Evolutionary conservation across 352 stramenopile species (phyloP), one percentile per base, ranked within the genome.

Genomic region (Halophytophthora polymorphica): DNA sequence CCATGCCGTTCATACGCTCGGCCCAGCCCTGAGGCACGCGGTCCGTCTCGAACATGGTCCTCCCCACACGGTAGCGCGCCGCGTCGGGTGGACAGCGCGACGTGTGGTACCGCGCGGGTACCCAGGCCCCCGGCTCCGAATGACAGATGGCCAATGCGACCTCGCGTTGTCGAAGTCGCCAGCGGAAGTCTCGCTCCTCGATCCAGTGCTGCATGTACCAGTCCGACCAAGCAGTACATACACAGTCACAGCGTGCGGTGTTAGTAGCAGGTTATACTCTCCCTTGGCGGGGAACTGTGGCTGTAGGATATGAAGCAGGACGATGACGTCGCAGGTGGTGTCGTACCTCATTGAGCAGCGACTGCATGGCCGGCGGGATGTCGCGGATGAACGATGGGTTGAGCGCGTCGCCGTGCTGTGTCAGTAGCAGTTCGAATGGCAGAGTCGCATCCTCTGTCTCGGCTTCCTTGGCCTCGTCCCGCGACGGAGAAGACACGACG

Each of bases 11-110:
- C 75, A 97, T 91, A 42, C 90, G 72, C 14, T 86, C 61, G 2
- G 69, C 34, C 91, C 92, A 98, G 21, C 89, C 92, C n/a, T 59
- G 72, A 6, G 92, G 91, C 44, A 98, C 67, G 51, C 92, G 77
- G 58, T 98, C 92, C 34, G 91, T 98, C 69, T 98, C 93, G 52
- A 98, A 98, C 93, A 98, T 98, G 2, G 93, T 98, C 2, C 93
- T 58, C 12, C 93, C 93, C 7, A 98, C 76, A 0, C 50, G 74
- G 57, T 88, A 96, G 42, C 41, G 42, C 6, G 75, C 62, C 0
- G 61, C 53, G 2, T 53, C 17, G 0, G 82, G 83, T 7, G 81
- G 87, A 69, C 80, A 96, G 17, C 63, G 66, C 14, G 73, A 83
- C 21, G 76, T 90, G 41, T 64, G 71, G 59, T 93, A 96, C 35